Evolutionary conservation across 2,329 filamentous ascomycete genomes (phyloP), one percentile per base, ranked within the genome.

Genomic region (Fusarium continuum): DNA sequence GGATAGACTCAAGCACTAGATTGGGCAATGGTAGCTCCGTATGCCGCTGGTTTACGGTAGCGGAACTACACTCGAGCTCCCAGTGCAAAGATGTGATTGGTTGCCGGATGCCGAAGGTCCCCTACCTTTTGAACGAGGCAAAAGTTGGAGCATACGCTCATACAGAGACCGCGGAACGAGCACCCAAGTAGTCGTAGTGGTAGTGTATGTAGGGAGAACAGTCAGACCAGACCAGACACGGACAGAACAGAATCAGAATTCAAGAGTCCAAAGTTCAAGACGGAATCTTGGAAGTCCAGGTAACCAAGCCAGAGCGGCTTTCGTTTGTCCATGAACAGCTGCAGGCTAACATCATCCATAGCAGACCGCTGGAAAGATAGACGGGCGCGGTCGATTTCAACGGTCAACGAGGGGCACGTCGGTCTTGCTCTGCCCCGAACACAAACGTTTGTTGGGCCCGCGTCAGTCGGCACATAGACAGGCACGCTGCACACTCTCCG

Each of bases 331-430:
- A 28, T 54, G 28, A 32, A 53, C 26, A 40, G 47, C 43, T 62
- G 62, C 32, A 61, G 54, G 47, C 62, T 52, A 65, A 57, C 52
- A 65, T 58, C 47, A 65, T 63, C 47, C 57, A 65, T 63, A 47
- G 28, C 38, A 47, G 43, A 49, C 32, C 35, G 56, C 39, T 45
- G 35, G 20, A 28, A 64, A 44, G 36, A 31, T 43, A 43, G 46
- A 49, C 40, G 50, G 32, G 31, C 43, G 51, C 61, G 46, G 55
- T 65, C 31, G 34, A 38, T 40, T 64, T 56, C 60, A 54, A 64
- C 54, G 38, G 40, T 56, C 20, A 25, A 64, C 31, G 60, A 56
- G 48, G 49, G 55, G 61, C 55, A 48, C 29, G 55, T 60, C 34
- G 41, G 49, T 46, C 43, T 60, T 59, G 58, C 25, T 32, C 50